Evolutionary conservation across 2,329 filamentous ascomycete species (phyloP).

Genomic region (Aplosporella prunicola): DNA sequence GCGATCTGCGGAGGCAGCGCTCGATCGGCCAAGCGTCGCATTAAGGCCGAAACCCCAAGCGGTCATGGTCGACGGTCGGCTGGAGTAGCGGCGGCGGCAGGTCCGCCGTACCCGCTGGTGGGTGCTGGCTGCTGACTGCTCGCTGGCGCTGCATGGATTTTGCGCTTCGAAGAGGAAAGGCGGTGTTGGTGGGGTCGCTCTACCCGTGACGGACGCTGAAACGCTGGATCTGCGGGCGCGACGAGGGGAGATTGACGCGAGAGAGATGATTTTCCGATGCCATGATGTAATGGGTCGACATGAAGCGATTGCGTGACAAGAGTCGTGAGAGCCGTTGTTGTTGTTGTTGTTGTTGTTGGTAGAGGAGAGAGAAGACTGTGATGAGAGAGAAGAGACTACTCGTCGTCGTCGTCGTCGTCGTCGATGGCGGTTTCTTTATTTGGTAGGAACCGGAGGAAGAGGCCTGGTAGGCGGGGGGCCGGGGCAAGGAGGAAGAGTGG

Average conservation of each 20-base stretch:
- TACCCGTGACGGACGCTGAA: conserved; percentile 9
- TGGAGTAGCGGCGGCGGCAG: conserved; percentile 1
- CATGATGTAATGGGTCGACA: conserved; percentile 10
- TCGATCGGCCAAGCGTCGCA: not conserved
- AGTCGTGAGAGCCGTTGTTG: conserved; percentile 3
- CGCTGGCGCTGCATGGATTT: conserved; percentile 1
- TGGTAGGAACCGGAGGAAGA: conserved; percentile 37
- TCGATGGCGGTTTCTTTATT: conserved; percentile 21
- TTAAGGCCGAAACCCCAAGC: conserved; percentile 2
- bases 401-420: not conserved
- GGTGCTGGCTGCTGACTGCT: conserved; percentile 3
- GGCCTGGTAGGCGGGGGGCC: conserved; percentile 40
- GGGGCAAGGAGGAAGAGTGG: conserved; percentile 39
- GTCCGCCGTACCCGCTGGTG: no score
- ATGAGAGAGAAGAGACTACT: not conserved
- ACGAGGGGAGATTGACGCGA: conserved; percentile 2
- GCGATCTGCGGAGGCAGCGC: no score
- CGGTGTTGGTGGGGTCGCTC: conserved; percentile 9
- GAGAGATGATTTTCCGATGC: conserved; percentile 4
- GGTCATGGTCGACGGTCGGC: conserved; percentile 3
- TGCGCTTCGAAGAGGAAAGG: conserved; percentile 1
- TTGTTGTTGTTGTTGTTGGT: not conserved
- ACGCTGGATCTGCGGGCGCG: conserved; percentile 4
- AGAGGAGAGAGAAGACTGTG: not conserved
- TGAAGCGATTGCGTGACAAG: conserved; percentile 9